phyloP scores from a whole-genome alignment of 2,329 filamentous ascomycete species.

The Fusarium chlamydosporum region DNA sequence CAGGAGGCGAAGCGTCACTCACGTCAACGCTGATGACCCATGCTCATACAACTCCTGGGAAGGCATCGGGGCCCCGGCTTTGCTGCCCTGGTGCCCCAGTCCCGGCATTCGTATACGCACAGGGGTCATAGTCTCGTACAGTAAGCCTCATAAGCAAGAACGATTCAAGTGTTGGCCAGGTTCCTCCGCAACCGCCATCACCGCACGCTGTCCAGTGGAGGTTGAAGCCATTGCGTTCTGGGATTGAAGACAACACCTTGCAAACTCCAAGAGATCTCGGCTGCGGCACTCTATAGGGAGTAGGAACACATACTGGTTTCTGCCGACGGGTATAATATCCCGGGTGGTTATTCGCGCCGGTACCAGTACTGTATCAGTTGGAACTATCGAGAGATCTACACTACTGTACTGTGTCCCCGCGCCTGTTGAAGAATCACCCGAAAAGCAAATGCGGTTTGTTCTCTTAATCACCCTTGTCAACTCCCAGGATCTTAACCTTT shows the following conservation, averaged over 20 bases:
- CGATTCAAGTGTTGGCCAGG: constrained; percentile 13
- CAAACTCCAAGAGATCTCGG: constrained; percentile 18
- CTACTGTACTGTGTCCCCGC: constrained; percentile 12
- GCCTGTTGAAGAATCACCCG: constrained; percentile 18
- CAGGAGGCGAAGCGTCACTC: constrained; percentile 31
- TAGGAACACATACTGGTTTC: background rate
- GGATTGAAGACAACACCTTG: constrained; percentile 16
- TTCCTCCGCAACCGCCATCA: constrained; percentile 30
- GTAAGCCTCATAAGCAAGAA: constrained; percentile 38
- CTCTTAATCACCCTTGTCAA: constrained; percentile 12
- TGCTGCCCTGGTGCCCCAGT: constrained; percentile 35
- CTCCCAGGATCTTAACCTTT: constrained; percentile 17
- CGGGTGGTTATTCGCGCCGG: constrained; percentile 1
- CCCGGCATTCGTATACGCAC: constrained; percentile 42
- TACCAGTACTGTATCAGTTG: constrained; percentile 3
- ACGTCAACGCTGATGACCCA: constrained; percentile 21
- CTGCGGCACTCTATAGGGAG: constrained; percentile 1
- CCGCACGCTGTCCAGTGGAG: constrained; percentile 30
- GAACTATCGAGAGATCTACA: constrained; percentile 18
- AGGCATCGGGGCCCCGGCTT: constrained; percentile 39
- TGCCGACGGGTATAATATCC: background rate
- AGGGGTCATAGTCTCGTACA: constrained; percentile 40
- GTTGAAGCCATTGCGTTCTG: constrained; percentile 19
- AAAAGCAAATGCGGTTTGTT: constrained; percentile 11
- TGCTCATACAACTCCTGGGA: constrained; percentile 29